Conservation (phyloP, 345 rosid species). For the Gossypium rotundifolium region DNA sequence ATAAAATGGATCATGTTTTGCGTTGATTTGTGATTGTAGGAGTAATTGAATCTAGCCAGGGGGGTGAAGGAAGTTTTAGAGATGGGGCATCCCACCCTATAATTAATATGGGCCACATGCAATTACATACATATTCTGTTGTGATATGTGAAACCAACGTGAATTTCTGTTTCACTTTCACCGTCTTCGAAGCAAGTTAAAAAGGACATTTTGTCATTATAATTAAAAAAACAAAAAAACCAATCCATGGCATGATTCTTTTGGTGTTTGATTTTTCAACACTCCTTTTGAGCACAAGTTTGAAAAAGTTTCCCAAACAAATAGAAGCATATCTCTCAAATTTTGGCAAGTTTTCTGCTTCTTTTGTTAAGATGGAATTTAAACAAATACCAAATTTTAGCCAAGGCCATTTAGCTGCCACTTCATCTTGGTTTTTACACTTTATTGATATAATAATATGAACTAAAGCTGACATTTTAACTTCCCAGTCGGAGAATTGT, state of each 20-base stretch:
- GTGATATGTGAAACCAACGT: constrained; percentile 35
- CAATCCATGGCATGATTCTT: background rate
- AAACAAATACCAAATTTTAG: too few species aligned
- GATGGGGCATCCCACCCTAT: constrained; percentile 71
- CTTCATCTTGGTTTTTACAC: too few species aligned
- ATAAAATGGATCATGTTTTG: too few species aligned
- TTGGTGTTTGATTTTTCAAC: background rate
- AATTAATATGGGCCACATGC: constrained; percentile 69
- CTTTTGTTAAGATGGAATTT: too few species aligned
- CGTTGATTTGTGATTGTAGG: too few species aligned
- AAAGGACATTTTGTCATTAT: background rate
- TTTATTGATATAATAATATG: too few species aligned
- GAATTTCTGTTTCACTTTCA: constrained; percentile 61
- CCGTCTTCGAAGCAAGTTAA: constrained; percentile 35
- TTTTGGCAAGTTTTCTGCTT: too few species aligned
- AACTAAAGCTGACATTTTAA: too few species aligned
- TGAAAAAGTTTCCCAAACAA: too few species aligned
- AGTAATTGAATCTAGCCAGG: constrained; percentile 37
- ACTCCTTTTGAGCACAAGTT: background rate
- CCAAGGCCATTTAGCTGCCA: too few species aligned
- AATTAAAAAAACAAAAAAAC: background rate
- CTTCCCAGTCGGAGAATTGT: too few species aligned
- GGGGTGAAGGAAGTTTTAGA: constrained; percentile 35
- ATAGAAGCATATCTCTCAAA: too few species aligned
- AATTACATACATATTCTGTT: background rate